Conservation (phyloP, 1,284 basidiomycete genomes). For the Porphyrellus sp. region DNA sequence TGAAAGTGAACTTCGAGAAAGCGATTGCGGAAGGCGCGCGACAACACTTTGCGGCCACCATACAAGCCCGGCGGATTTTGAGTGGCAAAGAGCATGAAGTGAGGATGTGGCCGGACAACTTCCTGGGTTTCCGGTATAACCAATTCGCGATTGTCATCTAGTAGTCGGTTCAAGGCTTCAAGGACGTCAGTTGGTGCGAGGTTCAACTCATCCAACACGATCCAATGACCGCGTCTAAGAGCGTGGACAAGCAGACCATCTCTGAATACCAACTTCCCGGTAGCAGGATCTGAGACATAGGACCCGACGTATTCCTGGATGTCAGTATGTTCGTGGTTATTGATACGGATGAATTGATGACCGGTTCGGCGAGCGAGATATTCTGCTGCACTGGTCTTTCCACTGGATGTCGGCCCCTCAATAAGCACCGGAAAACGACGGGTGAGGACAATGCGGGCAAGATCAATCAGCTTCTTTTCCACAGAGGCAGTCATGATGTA, state of each 20-base stretch:
- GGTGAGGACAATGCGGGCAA: slow-evolving; percentile 88
- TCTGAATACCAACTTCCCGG: slow-evolving; percentile 91
- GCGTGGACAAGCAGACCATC: slow-evolving; percentile 95
- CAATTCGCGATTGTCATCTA: slow-evolving; percentile 97
- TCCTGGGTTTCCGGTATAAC: slow-evolving; percentile 97
- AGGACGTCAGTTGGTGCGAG: slow-evolving; percentile 97
- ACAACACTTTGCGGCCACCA: slow-evolving; percentile 92
- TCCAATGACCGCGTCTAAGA: slow-evolving; percentile 92
- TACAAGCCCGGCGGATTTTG: slow-evolving; percentile 99
- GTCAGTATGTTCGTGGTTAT: slow-evolving; percentile 99
- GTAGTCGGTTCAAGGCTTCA: slow-evolving; percentile 92
- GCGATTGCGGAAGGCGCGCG: slow-evolving; percentile 96
- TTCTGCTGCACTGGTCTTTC: slow-evolving; percentile 97
- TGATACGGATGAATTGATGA: slow-evolving; percentile 96
- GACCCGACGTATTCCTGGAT: slow-evolving; percentile 98
- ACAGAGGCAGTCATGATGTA: slow-evolving; percentile 98
- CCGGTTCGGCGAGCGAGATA: slow-evolving; percentile 93
- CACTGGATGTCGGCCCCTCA: slow-evolving; percentile 96
- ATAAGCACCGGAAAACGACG: slow-evolving; percentile 93
- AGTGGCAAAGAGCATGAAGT: slow-evolving; percentile 98
- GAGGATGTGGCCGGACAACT: slow-evolving; percentile 88
- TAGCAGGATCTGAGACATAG: slow-evolving; percentile 89
- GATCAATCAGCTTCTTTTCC: slow-evolving; percentile 89
- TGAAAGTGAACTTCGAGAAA: slow-evolving; percentile 98
- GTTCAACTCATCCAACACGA: slow-evolving; percentile 97